Conservation (phyloP, 176 grass and related monocot genomes). For the Avena insularis region DNA sequence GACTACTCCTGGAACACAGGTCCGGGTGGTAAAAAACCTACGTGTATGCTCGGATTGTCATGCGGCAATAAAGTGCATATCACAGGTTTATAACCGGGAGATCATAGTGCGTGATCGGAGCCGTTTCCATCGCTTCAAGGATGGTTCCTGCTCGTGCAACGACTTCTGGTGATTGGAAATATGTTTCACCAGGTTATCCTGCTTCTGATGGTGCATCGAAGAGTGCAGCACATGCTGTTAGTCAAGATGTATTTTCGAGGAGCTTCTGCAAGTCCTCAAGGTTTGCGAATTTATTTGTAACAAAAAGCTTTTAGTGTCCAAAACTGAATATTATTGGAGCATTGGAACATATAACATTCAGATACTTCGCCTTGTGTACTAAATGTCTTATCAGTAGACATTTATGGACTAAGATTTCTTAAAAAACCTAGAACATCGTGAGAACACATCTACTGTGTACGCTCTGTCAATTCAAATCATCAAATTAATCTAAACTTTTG, state of each 20-base stretch:
- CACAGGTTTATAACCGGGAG: slow-evolving; percentile 59
- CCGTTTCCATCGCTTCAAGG: slow-evolving; percentile 70
- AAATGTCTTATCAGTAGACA: not conserved
- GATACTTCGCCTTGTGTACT: not conserved
- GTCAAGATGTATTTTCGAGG: not conserved
- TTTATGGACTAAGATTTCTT: not conserved
- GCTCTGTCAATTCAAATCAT: not conserved
- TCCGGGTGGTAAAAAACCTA: slow-evolving; percentile 76
- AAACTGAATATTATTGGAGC: slow-evolving; percentile 11
- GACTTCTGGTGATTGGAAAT: slow-evolving; percentile 72
- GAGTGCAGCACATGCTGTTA: not conserved
- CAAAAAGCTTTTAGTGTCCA: not conserved
- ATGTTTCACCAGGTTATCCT: slow-evolving; percentile 25
- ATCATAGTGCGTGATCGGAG: slow-evolving; percentile 71
- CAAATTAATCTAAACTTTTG: not conserved
- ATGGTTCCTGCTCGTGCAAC: slow-evolving; percentile 67
- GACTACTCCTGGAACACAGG: slow-evolving; percentile 51
- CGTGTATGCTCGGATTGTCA: slow-evolving; percentile 69
- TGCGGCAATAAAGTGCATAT: slow-evolving; percentile 63
- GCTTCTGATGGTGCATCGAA: not conserved
- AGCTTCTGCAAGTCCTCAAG: not conserved
- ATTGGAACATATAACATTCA: slow-evolving; percentile 11
- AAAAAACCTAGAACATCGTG: not conserved
- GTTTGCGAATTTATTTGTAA: slow-evolving; percentile 11
- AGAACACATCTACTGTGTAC: not conserved